Base-by-base conservation (phyloP, 805 yeast species). In the Saccharomycopsis sp. region DNA sequence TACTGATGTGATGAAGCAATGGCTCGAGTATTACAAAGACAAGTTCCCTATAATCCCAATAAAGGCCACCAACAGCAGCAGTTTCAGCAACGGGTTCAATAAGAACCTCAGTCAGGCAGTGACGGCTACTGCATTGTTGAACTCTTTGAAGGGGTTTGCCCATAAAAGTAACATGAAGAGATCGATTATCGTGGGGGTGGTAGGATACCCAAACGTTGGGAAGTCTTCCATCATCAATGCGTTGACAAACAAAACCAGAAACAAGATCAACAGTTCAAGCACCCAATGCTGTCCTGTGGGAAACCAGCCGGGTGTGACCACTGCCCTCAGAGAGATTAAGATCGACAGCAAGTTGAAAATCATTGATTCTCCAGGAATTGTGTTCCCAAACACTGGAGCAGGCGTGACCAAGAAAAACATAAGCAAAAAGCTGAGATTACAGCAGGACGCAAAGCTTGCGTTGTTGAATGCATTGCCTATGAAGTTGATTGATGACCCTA, bases 131-230 rank as follows among this genome's bases (percentile, higher is more conserved):
- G 81, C 85, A 23, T 77, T 94, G 64, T 72, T 94, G 64, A 87
- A 85, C 62, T 84, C 96, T 12, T 81, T 92, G 66, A 92, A 92
- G 73, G 79, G 90, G 52, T 94, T 86, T 69, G 91, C 98, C 20
- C 79, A 81, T 63, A 87, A 87, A 71, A 81, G 91, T 21, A 88
- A 91, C 68, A 78, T 91, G 66, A 91, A 91, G 69, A 84, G 98
- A 70, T 83, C 96, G 14, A 86, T 91, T 58, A 81, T 89, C 51
- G 97, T 90, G 51, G 98, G 99, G 70, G 96, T 92, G 48, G 88
- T 92, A 64, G 99, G 99, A 16, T 92, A 91, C 74, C 99, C 99
- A 54, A 92, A 92, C 70, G 97, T 92, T 55, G 98, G 98, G 67
- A 91, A 91, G 71, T 91, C 97, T 2, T 89, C 97, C 18, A 87